Base-by-base conservation (phyloP, 257 asterid species). In the Verbena officinalis region DNA sequence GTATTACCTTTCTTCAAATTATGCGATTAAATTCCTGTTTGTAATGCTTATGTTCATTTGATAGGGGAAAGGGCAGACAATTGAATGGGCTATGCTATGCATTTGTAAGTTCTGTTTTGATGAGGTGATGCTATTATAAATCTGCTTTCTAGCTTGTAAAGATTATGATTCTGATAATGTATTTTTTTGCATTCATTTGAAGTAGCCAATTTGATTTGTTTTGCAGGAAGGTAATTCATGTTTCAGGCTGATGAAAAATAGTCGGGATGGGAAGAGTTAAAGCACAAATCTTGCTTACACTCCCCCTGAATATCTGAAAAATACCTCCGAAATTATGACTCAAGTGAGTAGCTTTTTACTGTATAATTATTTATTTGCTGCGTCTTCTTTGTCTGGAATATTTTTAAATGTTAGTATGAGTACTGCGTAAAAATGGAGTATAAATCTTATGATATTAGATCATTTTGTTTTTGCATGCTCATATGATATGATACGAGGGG, bases 281-380 rank as follows among this genome's bases (percentile, higher is more conserved):
- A 87, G 90, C 88, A 87, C 95, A 8, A 87, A 87, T 73, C 89
- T 87, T 69, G 92, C 92, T 17, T 87, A 82, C 71, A 79, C 95
- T 6, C 95, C 95, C 11, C 93, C 93, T 7, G 95, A 87, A 61
- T 87, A 87, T 65, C 69, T 87, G 70, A 84, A 76, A 76, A 84
- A 90, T 90, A 62, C 97, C 97, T 79, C 97, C 97, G 33, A 83
- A 85, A n/a, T n/a, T n/a, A n/a, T n/a, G n/a, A n/a, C n/a, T 77
- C 97, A 90, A 50, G 97, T 90, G 68, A 85, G 95, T 80, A 50
- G 55, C 45, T 55, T 39, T 44, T 14, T n/a, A n/a, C n/a, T n/a
- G n/a, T n/a, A n/a, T n/a, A n/a, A n/a, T n/a, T 7, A 3, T 2
- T 30, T 30, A 30, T 7, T 7, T 30, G 7, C 36, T 30, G 36